A percentile compares a stretch with the other conserved stretches of the same genome.
These are phyloP conservation scores for Incumbomyces lentus DNA, from an alignment of 2,329 filamentous ascomycete species.

Conservation along the genomic window DNA sequence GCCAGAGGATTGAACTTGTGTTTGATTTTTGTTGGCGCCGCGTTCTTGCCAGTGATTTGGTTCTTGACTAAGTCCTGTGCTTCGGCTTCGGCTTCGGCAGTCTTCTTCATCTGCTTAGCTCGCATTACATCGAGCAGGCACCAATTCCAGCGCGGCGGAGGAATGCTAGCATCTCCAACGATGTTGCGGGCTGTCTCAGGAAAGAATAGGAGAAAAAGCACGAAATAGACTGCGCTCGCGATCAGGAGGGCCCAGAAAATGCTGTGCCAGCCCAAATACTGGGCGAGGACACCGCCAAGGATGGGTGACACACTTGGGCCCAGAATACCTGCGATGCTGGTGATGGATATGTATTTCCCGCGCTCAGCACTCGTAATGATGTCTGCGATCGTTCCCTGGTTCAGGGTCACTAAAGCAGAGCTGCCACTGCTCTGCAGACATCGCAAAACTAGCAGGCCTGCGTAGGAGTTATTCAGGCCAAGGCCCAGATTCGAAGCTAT, in stretches of 20 bases:
- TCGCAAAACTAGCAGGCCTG: slow-evolving; percentile 28
- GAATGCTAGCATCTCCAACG: slow-evolving; percentile 30
- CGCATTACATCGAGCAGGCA: slow-evolving; percentile 19
- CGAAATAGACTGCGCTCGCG: slow-evolving; percentile 26
- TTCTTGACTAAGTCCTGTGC: no score
- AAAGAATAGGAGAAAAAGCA: slow-evolving; percentile 23
- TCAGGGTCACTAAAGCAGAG: slow-evolving; percentile 32
- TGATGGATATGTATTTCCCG: slow-evolving; percentile 32
- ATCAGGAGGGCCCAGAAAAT: slow-evolving; percentile 48
- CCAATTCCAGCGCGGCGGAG: slow-evolving; percentile 26
- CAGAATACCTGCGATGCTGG: slow-evolving; percentile 25
- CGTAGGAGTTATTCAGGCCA: slow-evolving; percentile 29
- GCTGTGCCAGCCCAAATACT: slow-evolving; percentile 40
- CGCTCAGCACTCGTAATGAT: slow-evolving; percentile 31
- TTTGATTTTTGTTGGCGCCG: not conserved
- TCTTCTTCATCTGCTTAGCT: slow-evolving; percentile 4
- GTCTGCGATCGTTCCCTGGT: slow-evolving; percentile 32
- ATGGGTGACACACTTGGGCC: slow-evolving; percentile 41
- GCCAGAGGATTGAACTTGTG: slow-evolving; percentile 29
- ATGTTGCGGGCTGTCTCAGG: slow-evolving; percentile 29
- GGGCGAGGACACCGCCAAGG: slow-evolving; percentile 39
- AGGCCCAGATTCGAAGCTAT: slow-evolving; percentile 33
- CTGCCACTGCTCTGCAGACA: slow-evolving; percentile 36
- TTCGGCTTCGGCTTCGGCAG: no score
- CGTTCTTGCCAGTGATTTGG: no score